phyloP scores from a whole-genome alignment of 805 yeast species.

The Kodamaea hsintzibuensis region DNA sequence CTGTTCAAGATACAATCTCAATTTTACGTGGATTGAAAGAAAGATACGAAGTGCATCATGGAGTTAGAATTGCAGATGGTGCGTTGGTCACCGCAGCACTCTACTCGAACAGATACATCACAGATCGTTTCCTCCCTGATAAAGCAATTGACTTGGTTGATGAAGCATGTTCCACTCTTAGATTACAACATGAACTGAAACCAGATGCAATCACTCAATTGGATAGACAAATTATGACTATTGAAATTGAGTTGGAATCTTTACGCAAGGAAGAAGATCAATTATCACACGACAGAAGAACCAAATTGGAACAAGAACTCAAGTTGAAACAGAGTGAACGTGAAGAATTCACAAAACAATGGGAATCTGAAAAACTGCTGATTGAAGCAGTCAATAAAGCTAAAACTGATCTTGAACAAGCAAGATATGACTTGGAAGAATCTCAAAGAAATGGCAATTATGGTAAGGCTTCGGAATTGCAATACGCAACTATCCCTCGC shows the following conservation, averaged over 20 bases:
- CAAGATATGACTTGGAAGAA: conserved; percentile 78
- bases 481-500: conserved; percentile 83
- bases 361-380: conserved; percentile 82
- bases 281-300: conserved; percentile 74
- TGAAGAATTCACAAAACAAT: conserved; percentile 69
- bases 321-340: conserved; percentile 63
- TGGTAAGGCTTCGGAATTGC: conserved; percentile 84
- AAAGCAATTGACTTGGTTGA: conserved; percentile 96
- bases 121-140: conserved; percentile 90
- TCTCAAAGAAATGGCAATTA: conserved; percentile 84
- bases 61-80: conserved; percentile 89
- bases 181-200: conserved; percentile 94
- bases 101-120: conserved; percentile 83
- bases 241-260: conserved; percentile 93
- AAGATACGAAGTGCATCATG: conserved; percentile 94
- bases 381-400: conserved; percentile 78
- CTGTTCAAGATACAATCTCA: conserved; percentile 87
- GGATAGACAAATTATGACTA: conserved; percentile 88
- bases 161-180: conserved; percentile 93
- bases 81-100: conserved; percentile 94
- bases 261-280: conserved; percentile 90
- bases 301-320: conserved; percentile 70
- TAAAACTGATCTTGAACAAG: conserved; percentile 80
- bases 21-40: conserved; percentile 93
- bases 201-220: conserved; percentile 91